A percentile compares a stretch with the other conserved stretches of the same genome.
phyloP scores from a whole-genome alignment of 441 rosid genomes.

The Aquilaria agallochum region DNA sequence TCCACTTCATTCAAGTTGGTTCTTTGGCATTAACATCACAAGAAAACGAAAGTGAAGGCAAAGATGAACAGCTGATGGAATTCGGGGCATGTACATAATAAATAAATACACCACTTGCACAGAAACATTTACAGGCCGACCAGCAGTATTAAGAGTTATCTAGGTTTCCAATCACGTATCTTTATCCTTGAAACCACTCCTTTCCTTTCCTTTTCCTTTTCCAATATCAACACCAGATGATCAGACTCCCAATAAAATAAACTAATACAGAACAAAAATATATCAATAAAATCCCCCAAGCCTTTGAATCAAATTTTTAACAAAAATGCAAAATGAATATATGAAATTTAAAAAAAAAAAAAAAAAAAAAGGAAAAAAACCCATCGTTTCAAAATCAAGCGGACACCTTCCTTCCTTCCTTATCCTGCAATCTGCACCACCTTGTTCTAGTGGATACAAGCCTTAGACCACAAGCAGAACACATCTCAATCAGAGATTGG shows the following conservation, averaged over 20 bases:
- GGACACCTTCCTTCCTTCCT: not conserved
- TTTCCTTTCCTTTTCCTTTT: too few species aligned
- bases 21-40: too few species aligned
- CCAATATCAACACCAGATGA: constrained; percentile 7
- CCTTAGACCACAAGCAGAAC: constrained; percentile 7
- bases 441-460: constrained; percentile 14
- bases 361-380: too few species aligned
- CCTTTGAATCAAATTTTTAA: constrained; percentile 8
- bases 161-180: too few species aligned
- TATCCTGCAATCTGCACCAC: constrained; percentile 13
- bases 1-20: too few species aligned
- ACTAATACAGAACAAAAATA: constrained; percentile 14
- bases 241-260: constrained; percentile 18
- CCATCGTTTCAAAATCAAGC: not conserved
- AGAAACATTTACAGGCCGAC: constrained; percentile 33
- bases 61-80: too few species aligned
- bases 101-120: constrained; percentile 12
- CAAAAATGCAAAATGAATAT: too few species aligned
- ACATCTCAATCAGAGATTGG: constrained; percentile 20
- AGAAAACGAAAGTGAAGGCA: too few species aligned
- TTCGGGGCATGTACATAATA: not conserved
- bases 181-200: too few species aligned
- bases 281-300: constrained; percentile 34
- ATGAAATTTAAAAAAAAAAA: too few species aligned
- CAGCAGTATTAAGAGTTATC: not conserved